Evolutionary conservation across 208 protist species (phyloP).

Genomic region (Trypanosoma scelopori): DNA sequence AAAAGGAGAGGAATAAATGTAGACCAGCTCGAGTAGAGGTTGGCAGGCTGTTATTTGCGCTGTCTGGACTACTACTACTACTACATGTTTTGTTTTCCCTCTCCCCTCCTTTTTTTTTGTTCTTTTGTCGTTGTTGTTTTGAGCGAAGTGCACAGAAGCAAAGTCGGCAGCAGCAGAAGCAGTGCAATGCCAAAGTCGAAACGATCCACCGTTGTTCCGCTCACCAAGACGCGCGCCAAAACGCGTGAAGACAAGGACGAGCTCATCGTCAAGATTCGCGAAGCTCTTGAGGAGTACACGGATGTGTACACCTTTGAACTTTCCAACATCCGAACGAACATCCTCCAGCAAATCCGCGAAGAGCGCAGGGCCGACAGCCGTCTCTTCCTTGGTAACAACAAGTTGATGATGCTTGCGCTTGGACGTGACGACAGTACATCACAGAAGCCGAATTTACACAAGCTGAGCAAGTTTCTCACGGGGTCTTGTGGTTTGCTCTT

Average conservation of each 20-base stretch:
- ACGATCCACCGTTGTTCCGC: constrained; percentile 74
- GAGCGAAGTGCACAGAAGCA: too few species aligned
- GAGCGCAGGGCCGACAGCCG: constrained; percentile 81
- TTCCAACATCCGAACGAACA: constrained; percentile 87
- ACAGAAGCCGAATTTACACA: constrained; percentile 83
- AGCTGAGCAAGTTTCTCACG: constrained; percentile 80
- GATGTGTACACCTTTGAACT: constrained; percentile 86
- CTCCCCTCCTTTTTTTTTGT: too few species aligned
- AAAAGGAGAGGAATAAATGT: too few species aligned
- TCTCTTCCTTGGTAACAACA: constrained; percentile 95
- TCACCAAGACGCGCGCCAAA: constrained; percentile 91
- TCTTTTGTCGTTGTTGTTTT: too few species aligned
- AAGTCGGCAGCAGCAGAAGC: constrained; percentile 1
- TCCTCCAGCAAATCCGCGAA: constrained; percentile 90
- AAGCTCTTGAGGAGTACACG: constrained; percentile 80
- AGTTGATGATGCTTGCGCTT: constrained; percentile 92
- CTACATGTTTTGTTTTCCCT: too few species aligned
- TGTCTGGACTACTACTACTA: too few species aligned
- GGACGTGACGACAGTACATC: constrained; percentile 83
- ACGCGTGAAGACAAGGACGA: constrained; percentile 89
- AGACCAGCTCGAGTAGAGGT: too few species aligned
- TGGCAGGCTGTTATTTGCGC: too few species aligned
- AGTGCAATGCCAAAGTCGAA: constrained; percentile 85
- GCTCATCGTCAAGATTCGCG: constrained; percentile 89
- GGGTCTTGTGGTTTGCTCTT: constrained; percentile 92